These are phyloP conservation scores for Candida schatavii DNA, from an alignment of 805 yeast species.

Conservation along the genomic window DNA sequence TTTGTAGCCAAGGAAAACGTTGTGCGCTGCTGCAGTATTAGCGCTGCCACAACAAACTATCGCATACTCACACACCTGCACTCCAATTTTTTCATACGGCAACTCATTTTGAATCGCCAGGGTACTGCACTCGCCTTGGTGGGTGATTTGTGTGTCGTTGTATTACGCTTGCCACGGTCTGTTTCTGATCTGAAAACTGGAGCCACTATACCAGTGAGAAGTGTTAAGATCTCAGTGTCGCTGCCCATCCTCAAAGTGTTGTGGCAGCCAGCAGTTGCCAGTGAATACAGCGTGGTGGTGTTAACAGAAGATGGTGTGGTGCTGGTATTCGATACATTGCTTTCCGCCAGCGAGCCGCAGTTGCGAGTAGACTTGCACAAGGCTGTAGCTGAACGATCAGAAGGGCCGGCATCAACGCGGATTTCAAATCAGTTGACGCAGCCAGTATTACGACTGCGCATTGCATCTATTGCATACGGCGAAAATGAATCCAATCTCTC, in stretches of 20 bases:
- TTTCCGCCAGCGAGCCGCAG: conserved; percentile 17
- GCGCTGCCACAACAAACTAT: conserved; percentile 18
- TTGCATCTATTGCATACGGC: conserved; percentile 29
- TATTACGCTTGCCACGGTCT: conserved; percentile 27
- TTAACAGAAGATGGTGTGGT: conserved; percentile 12
- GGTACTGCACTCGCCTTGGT: conserved; percentile 43
- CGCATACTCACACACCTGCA: conserved; percentile 14
- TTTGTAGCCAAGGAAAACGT: conserved; percentile 30
- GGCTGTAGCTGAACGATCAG: too few species aligned
- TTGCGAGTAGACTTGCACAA: conserved; percentile 15
- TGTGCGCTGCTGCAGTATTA: conserved; percentile 28
- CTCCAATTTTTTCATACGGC: conserved; percentile 28
- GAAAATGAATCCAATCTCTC: conserved; percentile 15
- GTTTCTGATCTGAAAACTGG: background rate
- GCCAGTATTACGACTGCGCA: conserved; percentile 8
- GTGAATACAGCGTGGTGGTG: conserved; percentile 22
- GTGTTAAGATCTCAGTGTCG: background rate
- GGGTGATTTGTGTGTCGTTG: conserved; percentile 27
- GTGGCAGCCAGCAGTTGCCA: conserved; percentile 24
- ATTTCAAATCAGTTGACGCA: too few species aligned
- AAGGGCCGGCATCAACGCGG: too few species aligned
- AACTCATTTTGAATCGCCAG: conserved; percentile 35
- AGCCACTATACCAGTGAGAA: background rate
- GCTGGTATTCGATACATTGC: conserved; percentile 16
- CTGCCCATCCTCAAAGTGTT: conserved; percentile 12